Base-by-base conservation (phyloP, 2,329 filamentous ascomycete genomes). In the Bipolaris zeicola region DNA sequence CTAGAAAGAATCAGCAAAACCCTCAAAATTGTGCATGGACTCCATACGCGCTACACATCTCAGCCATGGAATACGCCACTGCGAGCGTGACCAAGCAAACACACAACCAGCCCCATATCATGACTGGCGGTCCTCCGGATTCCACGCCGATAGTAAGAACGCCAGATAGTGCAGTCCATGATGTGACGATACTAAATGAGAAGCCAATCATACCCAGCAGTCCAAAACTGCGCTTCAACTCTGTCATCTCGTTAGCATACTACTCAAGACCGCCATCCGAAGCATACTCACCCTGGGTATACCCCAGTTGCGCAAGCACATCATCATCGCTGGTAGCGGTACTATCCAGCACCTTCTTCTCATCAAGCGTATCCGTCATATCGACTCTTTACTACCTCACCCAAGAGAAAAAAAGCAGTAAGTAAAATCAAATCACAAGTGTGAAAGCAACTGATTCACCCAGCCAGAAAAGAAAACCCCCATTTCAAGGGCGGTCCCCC, bases 171-270 rank as follows among this genome's bases (percentile, higher is more conserved):
- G 83, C 84, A 31, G 81, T 83, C 84, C 84, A 86, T 66, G 77
- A 82, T 31, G 84, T 85, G 41, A 87, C 82, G 43, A 86, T 83
- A 54, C 78, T 81, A 69, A 87, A 86, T 43, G 79, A 81, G 71
- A 87, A 86, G 1, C 82, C 84, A 33, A 86, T 78, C 82, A 86
- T 86, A 34, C 83, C 83, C 26, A 85, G 61, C 5, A 85, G 69
- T 8, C 81, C 77, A 62, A 86, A 86, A 7, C 78, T 82, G 7
- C 83, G 81, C 67, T 84, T 84, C 61, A 86, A 78, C 69, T 86
- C 83, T 83, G 51, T 2, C 39, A 11, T 2, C 11, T 14, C 6
- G 18, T 52, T 24, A 57, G 50, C 24, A 24, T 8, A n/a, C 13
- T 18, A 10, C 26, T n/a, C 8, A 11, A 3, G 24, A n/a, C n/a